A percentile compares a stretch with the other conserved stretches of the same genome.
Conservation (phyloP, 1,139 yeast genomes). For the Sugiyamaella paludigena region DNA sequence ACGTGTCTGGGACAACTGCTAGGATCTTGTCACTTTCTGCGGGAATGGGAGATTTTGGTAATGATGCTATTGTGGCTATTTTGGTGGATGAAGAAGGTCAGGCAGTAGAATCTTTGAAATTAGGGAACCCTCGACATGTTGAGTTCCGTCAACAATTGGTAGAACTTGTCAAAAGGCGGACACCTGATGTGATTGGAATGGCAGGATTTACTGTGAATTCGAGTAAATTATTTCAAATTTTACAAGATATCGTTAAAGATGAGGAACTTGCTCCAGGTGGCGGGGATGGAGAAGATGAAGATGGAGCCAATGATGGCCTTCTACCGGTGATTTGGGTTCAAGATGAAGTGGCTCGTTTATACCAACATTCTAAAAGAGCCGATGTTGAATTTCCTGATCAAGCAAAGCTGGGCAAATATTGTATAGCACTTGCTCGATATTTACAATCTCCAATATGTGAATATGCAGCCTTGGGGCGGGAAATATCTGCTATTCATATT, state of each 20-base stretch:
- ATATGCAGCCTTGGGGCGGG: conserved; percentile 75
- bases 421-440: conserved; percentile 86
- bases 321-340: conserved; percentile 75
- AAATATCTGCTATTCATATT: conserved; percentile 66
- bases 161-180: conserved; percentile 50
- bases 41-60: conserved; percentile 78
- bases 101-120: conserved; percentile 71
- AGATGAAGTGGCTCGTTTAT: conserved; percentile 91
- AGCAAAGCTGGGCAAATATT: conserved; percentile 76
- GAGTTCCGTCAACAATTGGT: conserved; percentile 61
- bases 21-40: conserved; percentile 77
- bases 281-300: conserved; percentile 38
- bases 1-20: conserved; percentile 77
- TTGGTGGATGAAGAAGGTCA: conserved; percentile 78
- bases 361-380: conserved; percentile 78
- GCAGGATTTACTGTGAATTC: conserved; percentile 83
- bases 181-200: conserved; percentile 86
- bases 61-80: conserved; percentile 84
- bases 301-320: conserved; percentile 20
- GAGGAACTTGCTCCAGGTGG: conserved; percentile 57
- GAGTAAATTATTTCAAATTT: conserved; percentile 56
- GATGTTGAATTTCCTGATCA: conserved; percentile 81
- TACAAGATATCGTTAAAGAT: conserved; percentile 54
- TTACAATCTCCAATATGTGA: conserved; percentile 89
- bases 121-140: conserved; percentile 63